Conservation (phyloP, 139 green algal genomes). For the Dunaliella primolecta region DNA sequence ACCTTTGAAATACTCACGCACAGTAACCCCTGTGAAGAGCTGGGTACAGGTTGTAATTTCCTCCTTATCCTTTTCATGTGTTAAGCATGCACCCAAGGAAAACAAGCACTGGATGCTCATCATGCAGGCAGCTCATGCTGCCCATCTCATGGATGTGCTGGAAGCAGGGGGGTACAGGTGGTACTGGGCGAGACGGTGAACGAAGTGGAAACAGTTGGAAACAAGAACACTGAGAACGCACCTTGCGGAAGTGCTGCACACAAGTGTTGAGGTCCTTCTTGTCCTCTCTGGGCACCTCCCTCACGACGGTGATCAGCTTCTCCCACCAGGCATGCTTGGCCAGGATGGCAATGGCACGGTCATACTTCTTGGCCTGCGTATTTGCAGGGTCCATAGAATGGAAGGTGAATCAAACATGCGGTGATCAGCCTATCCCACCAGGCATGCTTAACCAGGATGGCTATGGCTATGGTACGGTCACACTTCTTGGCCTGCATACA, state of each 20-base stretch:
- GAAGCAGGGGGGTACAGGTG: too few relatives aligned
- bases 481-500: conserved; percentile 60
- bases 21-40: too few relatives aligned
- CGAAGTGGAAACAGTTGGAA: too few relatives aligned
- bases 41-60: too few relatives aligned
- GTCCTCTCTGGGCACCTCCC: conserved; percentile 47
- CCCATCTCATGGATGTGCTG: too few relatives aligned
- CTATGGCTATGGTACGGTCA: conserved; percentile 56
- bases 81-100: too few relatives aligned
- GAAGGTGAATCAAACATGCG: background rate
- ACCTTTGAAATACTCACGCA: too few relatives aligned
- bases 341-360: conserved; percentile 68
- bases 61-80: too few relatives aligned
- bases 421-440: conserved; percentile 69
- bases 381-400: background rate
- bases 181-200: too few relatives aligned
- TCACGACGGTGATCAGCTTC: conserved; percentile 60
- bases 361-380: conserved; percentile 61
- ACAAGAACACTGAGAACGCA: too few relatives aligned
- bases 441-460: conserved; percentile 58
- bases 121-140: too few relatives aligned
- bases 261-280: conserved; percentile 38
- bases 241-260: conserved; percentile 37
- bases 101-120: too few relatives aligned
- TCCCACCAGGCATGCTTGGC: conserved; percentile 64